A percentile compares a stretch with the other conserved stretches of the same genome.
phyloP scores from a whole-genome alignment of 176 grass and related monocot species.

The Carex parvula region DNA sequence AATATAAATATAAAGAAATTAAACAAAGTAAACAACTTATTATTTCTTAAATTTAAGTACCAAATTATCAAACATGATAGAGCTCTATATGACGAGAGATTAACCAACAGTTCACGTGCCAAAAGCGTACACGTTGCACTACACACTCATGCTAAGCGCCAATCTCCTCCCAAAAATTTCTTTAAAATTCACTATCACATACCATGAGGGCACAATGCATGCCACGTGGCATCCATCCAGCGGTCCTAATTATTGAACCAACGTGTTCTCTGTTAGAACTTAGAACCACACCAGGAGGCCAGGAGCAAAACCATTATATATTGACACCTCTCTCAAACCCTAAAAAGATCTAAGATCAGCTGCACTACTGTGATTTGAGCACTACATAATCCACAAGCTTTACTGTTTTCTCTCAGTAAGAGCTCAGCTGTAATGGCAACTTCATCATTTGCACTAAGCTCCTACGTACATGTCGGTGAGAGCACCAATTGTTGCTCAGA shows the following conservation, averaged over 20 bases:
- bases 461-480: conserved; percentile 12
- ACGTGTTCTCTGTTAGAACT: background rate
- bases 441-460: conserved; percentile 2
- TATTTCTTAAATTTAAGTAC: too few relatives aligned
- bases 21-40: too few relatives aligned
- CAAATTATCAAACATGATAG: too few relatives aligned
- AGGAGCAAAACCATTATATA: background rate
- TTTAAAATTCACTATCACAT: background rate
- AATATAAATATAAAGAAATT: too few relatives aligned
- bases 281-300: background rate
- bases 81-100: background rate
- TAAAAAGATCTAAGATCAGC: background rate
- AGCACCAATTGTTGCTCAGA: background rate
- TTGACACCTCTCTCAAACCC: background rate
- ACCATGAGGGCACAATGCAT: background rate
- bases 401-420: background rate
- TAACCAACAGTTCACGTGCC: background rate
- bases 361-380: background rate
- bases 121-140: background rate
- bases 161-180: background rate
- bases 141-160: background rate
- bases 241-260: background rate
- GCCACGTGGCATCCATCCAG: background rate
- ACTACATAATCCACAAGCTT: background rate
- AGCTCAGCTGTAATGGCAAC: background rate